phyloP scores from a whole-genome alignment of 2,329 filamentous ascomycete genomes.

The Diaporthe ampelina region DNA sequence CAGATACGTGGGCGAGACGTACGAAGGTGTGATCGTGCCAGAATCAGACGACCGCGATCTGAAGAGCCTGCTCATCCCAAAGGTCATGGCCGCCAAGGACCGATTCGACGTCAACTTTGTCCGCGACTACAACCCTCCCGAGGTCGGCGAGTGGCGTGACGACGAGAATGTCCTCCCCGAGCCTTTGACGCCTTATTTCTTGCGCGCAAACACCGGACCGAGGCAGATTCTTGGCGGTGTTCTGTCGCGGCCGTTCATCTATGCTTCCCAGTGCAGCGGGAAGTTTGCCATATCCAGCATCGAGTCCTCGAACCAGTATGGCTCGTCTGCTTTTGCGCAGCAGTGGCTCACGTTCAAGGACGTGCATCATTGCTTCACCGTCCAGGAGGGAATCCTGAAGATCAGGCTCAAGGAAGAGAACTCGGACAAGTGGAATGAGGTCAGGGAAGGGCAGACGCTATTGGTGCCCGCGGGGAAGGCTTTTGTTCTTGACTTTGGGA shows the following conservation, averaged over 20 bases:
- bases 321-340: conserved; percentile 50
- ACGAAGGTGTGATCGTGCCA: conserved; percentile 63
- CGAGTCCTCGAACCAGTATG: conserved; percentile 58
- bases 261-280: conserved; percentile 60
- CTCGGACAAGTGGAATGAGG: conserved; percentile 46
- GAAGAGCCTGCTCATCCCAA: conserved; percentile 64
- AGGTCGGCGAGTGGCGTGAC: conserved; percentile 57
- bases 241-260: conserved; percentile 62
- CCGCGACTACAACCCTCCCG: conserved; percentile 61
- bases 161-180: conserved; percentile 57
- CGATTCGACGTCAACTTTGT: conserved; percentile 69
- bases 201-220: conserved; percentile 64
- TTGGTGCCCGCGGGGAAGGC: conserved; percentile 61
- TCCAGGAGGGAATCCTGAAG: conserved; percentile 60
- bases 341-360: conserved; percentile 57
- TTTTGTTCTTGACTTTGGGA: conserved; percentile 60
- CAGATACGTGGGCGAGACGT: conserved; percentile 68
- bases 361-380: conserved; percentile 66
- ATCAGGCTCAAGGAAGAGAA: conserved; percentile 55
- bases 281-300: conserved; percentile 68
- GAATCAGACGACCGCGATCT: conserved; percentile 66
- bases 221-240: conserved; percentile 61
- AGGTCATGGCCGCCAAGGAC: conserved; percentile 68
- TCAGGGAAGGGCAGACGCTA: conserved; percentile 63
- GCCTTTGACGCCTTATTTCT: conserved; percentile 60